A percentile compares a stretch with the other conserved stretches of the same genome.
These are phyloP conservation scores for Venturia carpophila DNA, from an alignment of 2,329 filamentous ascomycete genomes.

Conservation along the genomic window DNA sequence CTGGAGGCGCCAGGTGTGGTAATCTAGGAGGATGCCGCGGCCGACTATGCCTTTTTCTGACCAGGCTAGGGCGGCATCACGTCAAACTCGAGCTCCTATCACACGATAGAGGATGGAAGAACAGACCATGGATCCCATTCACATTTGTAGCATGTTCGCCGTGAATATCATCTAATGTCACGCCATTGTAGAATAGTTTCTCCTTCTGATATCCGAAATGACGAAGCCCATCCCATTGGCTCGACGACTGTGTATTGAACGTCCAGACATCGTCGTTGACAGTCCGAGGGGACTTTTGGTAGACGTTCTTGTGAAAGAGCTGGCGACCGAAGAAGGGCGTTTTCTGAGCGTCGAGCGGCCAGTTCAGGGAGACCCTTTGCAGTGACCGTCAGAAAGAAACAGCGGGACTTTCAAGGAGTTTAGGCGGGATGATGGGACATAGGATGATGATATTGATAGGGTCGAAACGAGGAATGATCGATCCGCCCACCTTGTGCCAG, in stretches of 20 bases:
- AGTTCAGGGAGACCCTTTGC: constrained; percentile 44
- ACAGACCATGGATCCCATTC: constrained; percentile 21
- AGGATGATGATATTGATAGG: neutral
- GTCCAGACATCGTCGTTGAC: constrained; percentile 55
- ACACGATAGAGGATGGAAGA: neutral
- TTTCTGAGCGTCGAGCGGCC: constrained; percentile 51
- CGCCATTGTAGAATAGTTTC: constrained; percentile 27
- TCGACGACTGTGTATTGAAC: constrained; percentile 52
- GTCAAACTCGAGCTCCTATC: constrained; percentile 3
- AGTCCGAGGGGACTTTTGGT: constrained; percentile 43
- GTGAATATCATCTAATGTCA: constrained; percentile 26
- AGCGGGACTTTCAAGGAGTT: too few species aligned
- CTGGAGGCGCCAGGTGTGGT: constrained; percentile 38
- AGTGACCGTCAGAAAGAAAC: neutral
- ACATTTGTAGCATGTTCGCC: constrained; percentile 21
- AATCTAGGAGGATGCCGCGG: constrained; percentile 48
- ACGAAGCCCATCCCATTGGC: constrained; percentile 51
- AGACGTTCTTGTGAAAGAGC: constrained; percentile 47
- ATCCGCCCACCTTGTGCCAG: constrained; percentile 40
- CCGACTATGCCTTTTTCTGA: constrained; percentile 49
- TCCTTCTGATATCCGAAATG: constrained; percentile 34
- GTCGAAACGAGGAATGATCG: neutral
- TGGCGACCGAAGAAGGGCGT: constrained; percentile 51
- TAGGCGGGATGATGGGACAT: neutral
- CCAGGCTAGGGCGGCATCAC: constrained; percentile 34